These are phyloP conservation scores for Trichoderma erinaceum DNA, from an alignment of 495 filamentous ascomycete genomes.

Conservation along the genomic window DNA sequence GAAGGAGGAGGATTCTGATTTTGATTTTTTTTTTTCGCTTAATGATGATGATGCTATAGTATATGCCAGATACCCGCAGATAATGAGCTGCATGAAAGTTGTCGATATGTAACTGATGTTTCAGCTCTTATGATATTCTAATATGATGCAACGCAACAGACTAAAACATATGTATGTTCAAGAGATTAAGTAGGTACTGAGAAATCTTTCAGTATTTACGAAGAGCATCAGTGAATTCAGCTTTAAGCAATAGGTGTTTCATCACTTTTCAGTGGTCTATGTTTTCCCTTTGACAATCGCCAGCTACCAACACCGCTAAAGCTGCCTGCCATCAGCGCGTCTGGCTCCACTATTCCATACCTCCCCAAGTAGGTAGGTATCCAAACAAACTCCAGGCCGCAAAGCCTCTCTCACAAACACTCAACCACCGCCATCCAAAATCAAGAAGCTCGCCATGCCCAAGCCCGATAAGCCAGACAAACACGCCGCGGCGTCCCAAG, in stretches of 20 bases:
- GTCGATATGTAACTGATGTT: neutral
- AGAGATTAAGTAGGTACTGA: too few species aligned
- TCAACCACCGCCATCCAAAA: neutral
- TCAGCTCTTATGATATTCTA: neutral
- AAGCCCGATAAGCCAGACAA: constrained; percentile 59
- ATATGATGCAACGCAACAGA: neutral
- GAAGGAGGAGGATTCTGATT: constrained; percentile 16
- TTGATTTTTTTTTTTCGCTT: neutral
- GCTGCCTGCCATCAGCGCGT: neutral
- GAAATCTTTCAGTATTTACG: too few species aligned
- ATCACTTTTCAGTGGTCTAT: too few species aligned
- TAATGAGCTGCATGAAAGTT: neutral
- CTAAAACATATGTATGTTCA: neutral
- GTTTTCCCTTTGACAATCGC: neutral
- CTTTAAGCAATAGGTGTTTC: too few species aligned
- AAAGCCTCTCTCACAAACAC: too few species aligned
- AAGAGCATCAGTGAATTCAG: too few species aligned
- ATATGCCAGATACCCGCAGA: constrained; percentile 6
- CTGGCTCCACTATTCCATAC: neutral
- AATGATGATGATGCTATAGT: neutral
- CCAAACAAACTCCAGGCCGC: constrained; percentile 13
- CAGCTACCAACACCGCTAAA: neutral
- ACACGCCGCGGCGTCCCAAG: constrained; percentile 86
- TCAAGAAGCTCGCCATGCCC: constrained; percentile 20
- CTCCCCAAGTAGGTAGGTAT: too few species aligned